These are phyloP conservation scores for Theileria orientalis DNA, from an alignment of 169 alveolate species.

Conservation along the genomic window DNA sequence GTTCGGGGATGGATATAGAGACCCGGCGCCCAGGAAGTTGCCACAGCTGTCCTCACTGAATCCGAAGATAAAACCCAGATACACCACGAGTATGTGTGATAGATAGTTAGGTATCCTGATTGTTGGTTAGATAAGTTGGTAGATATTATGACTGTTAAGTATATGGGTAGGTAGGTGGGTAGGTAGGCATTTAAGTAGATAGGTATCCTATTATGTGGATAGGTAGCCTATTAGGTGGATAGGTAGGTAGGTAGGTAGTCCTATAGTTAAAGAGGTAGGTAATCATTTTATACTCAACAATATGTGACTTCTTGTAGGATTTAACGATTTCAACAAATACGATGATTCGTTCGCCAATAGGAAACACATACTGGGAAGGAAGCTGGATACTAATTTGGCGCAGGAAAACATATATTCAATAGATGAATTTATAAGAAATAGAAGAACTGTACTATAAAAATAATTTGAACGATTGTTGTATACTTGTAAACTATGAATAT, in stretches of 20 bases:
- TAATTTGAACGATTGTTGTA: too few relatives aligned
- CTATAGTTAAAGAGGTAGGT: not conserved
- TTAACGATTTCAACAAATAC: not conserved
- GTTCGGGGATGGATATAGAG: too few relatives aligned
- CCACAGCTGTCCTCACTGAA: not conserved
- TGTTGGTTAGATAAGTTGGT: too few relatives aligned
- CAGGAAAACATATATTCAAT: not conserved
- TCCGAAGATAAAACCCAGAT: not conserved
- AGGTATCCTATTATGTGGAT: not conserved
- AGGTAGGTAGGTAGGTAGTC: too few relatives aligned
- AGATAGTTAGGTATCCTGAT: not conserved
- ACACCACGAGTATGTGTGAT: not conserved
- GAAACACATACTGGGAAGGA: not conserved
- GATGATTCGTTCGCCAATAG: not conserved
- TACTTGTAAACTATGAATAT: too few relatives aligned
- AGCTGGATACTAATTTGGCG: not conserved
- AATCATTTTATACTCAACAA: not conserved
- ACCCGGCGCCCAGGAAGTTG: too few relatives aligned
- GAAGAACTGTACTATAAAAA: too few relatives aligned
- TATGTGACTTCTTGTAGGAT: not conserved
- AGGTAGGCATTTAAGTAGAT: too few relatives aligned
- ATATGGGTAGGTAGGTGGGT: not conserved
- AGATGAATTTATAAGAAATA: not conserved
- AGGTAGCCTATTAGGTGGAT: too few relatives aligned
- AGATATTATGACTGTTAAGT: too few relatives aligned